Evolutionary conservation across 257 asterid genomes (phyloP).

Genomic region (Lycium barbarum): DNA sequence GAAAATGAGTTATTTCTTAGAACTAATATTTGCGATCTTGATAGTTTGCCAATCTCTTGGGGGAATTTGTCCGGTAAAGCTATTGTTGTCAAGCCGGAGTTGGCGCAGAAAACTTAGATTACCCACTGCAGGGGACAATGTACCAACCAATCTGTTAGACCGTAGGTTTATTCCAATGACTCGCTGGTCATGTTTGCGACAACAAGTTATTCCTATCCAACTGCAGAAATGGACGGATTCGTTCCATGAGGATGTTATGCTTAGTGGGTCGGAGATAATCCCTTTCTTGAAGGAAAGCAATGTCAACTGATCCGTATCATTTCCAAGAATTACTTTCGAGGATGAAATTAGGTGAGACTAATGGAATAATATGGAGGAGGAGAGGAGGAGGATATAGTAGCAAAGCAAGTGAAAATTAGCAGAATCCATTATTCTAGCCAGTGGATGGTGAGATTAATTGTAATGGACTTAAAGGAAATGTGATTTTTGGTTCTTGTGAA

Average conservation of each 20-base stretch:
- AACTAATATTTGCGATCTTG: neutral
- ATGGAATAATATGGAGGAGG: neutral
- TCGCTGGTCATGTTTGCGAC: constrained; percentile 18
- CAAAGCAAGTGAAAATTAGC: neutral
- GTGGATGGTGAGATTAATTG: too few relatives aligned
- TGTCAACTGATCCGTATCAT: neutral
- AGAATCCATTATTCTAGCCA: neutral
- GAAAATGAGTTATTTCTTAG: constrained; percentile 10
- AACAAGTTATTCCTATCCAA: constrained; percentile 18
- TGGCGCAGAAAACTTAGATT: constrained; percentile 8
- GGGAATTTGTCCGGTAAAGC: neutral
- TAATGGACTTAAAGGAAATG: neutral
- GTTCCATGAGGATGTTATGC: constrained; percentile 3
- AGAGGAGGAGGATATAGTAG: neutral
- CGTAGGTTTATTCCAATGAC: neutral
- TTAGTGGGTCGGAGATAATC: neutral
- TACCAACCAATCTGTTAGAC: neutral
- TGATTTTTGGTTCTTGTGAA: neutral
- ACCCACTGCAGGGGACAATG: constrained; percentile 16
- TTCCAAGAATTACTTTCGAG: neutral
- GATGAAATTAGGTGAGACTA: neutral
- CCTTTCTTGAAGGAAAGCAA: neutral
- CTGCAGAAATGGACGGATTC: constrained; percentile 12
- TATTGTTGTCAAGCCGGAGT: neutral
- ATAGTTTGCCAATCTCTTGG: neutral